phyloP scores from a whole-genome alignment of 257 asterid genomes.

The Ilex asprella region DNA sequence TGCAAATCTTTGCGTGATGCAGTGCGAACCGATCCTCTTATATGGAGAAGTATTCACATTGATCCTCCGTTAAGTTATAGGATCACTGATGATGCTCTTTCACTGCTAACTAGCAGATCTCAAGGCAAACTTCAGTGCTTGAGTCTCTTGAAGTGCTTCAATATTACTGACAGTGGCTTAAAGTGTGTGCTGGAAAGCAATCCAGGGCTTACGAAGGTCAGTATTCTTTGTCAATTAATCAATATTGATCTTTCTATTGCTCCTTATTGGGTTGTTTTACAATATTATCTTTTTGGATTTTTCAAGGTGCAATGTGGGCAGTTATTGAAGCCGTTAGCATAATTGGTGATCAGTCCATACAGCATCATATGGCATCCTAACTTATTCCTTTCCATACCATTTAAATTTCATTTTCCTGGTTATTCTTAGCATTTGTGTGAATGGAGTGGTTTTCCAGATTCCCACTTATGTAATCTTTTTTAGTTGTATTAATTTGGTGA shows the following conservation, averaged over 20 bases:
- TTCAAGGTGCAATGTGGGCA: no score
- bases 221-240: constrained; percentile 1
- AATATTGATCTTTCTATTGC: no score
- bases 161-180: constrained; percentile 47
- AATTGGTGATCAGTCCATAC: no score
- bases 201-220: constrained; percentile 52
- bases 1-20: constrained; percentile 56
- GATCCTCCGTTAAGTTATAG: constrained; percentile 30
- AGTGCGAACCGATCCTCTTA: constrained; percentile 58
- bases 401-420: no score
- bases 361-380: no score
- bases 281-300: no score
- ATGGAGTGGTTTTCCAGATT: no score
- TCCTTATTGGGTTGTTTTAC: neutral
- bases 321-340: no score
- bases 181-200: constrained; percentile 49
- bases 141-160: constrained; percentile 45
- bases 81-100: constrained; percentile 51
- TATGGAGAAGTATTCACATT: constrained; percentile 58
- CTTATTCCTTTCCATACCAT: no score
- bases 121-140: constrained; percentile 57
- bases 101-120: constrained; percentile 54
- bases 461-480: no score
- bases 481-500: no score
- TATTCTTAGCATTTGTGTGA: no score